A percentile compares a stretch with the other conserved stretches of the same genome.
Conservation (phyloP, 2,329 filamentous ascomycete species). For the Colletotrichum costaricense region DNA sequence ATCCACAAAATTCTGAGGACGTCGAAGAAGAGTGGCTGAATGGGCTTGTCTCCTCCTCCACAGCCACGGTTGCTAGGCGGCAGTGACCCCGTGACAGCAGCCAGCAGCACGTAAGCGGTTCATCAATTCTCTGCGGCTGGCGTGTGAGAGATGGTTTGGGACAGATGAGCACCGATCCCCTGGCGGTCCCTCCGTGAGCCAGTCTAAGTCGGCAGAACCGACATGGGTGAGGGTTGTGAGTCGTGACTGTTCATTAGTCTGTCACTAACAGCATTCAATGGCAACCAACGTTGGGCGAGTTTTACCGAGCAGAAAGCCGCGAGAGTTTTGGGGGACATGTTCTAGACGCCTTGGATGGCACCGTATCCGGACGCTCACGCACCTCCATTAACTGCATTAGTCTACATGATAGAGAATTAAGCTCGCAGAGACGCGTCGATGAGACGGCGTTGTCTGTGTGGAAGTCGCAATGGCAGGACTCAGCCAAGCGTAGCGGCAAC, state of each 20-base stretch:
- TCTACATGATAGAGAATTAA: neutral
- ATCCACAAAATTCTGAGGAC: neutral
- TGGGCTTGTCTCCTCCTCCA: neutral
- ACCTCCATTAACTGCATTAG: neutral
- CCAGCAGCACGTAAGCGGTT: neutral
- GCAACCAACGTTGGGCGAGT: neutral
- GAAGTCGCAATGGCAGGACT: neutral
- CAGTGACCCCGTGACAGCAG: neutral
- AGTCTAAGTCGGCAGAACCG: neutral
- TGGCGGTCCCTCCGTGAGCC: neutral
- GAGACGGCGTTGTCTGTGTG: neutral
- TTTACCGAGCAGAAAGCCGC: neutral
- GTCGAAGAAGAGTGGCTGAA: neutral
- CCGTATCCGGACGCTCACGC: neutral
- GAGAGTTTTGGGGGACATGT: neutral
- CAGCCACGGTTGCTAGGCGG: neutral
- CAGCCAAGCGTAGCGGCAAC: neutral
- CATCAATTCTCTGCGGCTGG: slow-evolving; percentile 23
- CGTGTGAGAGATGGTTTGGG: slow-evolving; percentile 19
- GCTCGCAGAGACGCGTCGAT: neutral
- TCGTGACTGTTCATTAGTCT: too few species aligned
- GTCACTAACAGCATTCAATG: neutral
- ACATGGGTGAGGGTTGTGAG: neutral
- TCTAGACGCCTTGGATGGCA: neutral
- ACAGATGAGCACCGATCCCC: slow-evolving; percentile 1